A percentile compares a stretch with the other conserved stretches of the same genome.
Evolutionary conservation across 257 asterid genomes (phyloP).

Genomic region (Coffea eugenioides): DNA sequence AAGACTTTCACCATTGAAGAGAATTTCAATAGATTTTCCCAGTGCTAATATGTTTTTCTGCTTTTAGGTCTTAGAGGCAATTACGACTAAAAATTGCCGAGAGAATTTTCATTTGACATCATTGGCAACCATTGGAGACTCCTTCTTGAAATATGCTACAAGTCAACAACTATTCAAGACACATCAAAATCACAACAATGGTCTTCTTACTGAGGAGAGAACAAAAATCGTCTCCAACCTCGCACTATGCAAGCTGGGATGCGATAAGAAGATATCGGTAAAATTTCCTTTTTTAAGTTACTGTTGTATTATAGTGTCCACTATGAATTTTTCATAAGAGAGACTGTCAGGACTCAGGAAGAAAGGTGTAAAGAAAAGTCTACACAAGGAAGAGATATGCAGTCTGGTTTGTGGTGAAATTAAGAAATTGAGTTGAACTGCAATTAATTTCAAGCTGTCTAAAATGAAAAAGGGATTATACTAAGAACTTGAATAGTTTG

Average conservation of each 20-base stretch:
- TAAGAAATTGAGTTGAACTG: too few relatives aligned
- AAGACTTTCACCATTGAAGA: too few relatives aligned
- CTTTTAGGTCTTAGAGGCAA: slow-evolving; percentile 76
- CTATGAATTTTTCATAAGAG: too few relatives aligned
- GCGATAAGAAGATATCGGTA: slow-evolving; percentile 67
- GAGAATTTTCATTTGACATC: slow-evolving; percentile 73
- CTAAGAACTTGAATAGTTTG: too few relatives aligned
- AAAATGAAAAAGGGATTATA: too few relatives aligned
- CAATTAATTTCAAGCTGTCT: too few relatives aligned
- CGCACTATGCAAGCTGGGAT: slow-evolving; percentile 70
- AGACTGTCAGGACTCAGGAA: too few relatives aligned
- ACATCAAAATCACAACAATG: slow-evolving; percentile 61
- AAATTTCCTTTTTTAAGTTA: slow-evolving; percentile 1
- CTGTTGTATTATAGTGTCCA: too few relatives aligned
- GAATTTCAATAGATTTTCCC: not conserved
- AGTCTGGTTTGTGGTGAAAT: too few relatives aligned
- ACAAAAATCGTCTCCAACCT: slow-evolving; percentile 50
- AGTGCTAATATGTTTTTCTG: slow-evolving; percentile 12
- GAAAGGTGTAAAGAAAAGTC: too few relatives aligned
- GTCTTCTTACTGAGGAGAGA: slow-evolving; percentile 53
- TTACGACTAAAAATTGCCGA: slow-evolving; percentile 73
- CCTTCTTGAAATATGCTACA: slow-evolving; percentile 72
- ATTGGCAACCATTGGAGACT: slow-evolving; percentile 84
- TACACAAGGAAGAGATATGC: too few relatives aligned
- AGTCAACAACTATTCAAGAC: slow-evolving; percentile 65